These are phyloP conservation scores for Mucor plumbeus DNA, from an alignment of 371 early-diverging fungal species.

Conservation along the genomic window DNA sequence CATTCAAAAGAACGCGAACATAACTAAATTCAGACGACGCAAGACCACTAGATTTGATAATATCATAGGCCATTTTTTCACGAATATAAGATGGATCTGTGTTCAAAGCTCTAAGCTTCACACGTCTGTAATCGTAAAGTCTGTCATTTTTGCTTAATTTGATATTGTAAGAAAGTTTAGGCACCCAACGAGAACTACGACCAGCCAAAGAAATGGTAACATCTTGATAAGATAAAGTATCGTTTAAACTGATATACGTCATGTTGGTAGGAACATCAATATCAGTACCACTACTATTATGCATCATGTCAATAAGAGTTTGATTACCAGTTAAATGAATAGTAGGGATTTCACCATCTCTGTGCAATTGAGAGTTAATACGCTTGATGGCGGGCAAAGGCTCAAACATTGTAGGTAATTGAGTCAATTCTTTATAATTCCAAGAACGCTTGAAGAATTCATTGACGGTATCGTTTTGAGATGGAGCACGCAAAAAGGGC, in stretches of 20 bases:
- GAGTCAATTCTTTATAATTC: slow-evolving; percentile 16
- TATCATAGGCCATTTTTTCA: slow-evolving; percentile 55
- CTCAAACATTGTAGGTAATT: slow-evolving; percentile 12
- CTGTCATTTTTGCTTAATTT: slow-evolving; percentile 25
- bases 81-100: slow-evolving; percentile 56
- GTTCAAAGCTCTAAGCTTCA: slow-evolving; percentile 37
- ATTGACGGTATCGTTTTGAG: slow-evolving; percentile 11
- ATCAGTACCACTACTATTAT: slow-evolving; percentile 26
- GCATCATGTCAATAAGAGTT: slow-evolving; percentile 28
- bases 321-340: slow-evolving; percentile 28
- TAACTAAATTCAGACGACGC: slow-evolving; percentile 46
- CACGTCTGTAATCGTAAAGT: slow-evolving; percentile 32
- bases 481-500: slow-evolving; percentile 13
- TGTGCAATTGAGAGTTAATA: slow-evolving; percentile 21
- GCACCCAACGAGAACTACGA: slow-evolving; percentile 26
- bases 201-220: slow-evolving; percentile 30
- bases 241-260: slow-evolving; percentile 34
- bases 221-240: slow-evolving; percentile 10
- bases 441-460: slow-evolving; percentile 32
- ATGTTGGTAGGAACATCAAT: slow-evolving; percentile 25
- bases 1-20: slow-evolving; percentile 31
- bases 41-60: slow-evolving; percentile 47
- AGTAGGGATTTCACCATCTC: slow-evolving; percentile 30
- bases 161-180: slow-evolving; percentile 36
- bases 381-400: slow-evolving; percentile 27